These are phyloP conservation scores for Fusarium sp. DNA, from an alignment of 2,329 filamentous ascomycete species.

Conservation along the genomic window DNA sequence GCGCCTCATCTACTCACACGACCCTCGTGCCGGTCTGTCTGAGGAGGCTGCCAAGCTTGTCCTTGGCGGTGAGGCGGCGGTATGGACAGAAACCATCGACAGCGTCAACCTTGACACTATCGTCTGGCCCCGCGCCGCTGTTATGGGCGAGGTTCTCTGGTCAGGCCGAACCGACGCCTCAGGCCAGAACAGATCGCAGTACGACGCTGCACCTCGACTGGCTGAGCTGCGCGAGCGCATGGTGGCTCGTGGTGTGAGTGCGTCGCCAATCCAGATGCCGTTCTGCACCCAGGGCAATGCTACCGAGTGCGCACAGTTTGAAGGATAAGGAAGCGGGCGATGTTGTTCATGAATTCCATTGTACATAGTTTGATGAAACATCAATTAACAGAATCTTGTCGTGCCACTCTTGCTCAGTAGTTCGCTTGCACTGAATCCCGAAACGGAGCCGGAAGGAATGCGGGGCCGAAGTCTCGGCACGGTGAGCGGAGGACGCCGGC, in stretches of 20 bases:
- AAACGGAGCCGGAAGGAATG: slow-evolving; percentile 5
- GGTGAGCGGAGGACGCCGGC: not conserved
- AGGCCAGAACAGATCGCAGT: slow-evolving; percentile 75
- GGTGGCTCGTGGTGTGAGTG: slow-evolving; percentile 70
- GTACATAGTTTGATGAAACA: slow-evolving; percentile 10
- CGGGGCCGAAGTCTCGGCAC: slow-evolving; percentile 24
- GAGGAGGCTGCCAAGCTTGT: slow-evolving; percentile 70
- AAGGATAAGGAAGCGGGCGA: not conserved
- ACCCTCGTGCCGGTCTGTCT: slow-evolving; percentile 73
- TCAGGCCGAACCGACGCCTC: slow-evolving; percentile 71
- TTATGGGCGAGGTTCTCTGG: slow-evolving; percentile 83
- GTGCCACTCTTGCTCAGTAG: not conserved
- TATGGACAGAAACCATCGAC: slow-evolving; percentile 86
- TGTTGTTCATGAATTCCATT: not conserved
- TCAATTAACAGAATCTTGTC: not conserved
- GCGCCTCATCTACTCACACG: slow-evolving; percentile 81
- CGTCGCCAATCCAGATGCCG: slow-evolving; percentile 73
- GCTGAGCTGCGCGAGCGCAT: slow-evolving; percentile 80
- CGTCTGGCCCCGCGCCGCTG: slow-evolving; percentile 79
- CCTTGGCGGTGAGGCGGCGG: slow-evolving; percentile 80
- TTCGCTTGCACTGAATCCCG: not conserved
- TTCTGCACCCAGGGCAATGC: slow-evolving; percentile 45
- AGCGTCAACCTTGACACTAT: slow-evolving; percentile 76
- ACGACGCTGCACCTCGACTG: slow-evolving; percentile 73
- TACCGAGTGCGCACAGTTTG: slow-evolving; percentile 38